Conservation (phyloP, 2,329 filamentous ascomycete species). For the Tricladium varicosporioides region DNA sequence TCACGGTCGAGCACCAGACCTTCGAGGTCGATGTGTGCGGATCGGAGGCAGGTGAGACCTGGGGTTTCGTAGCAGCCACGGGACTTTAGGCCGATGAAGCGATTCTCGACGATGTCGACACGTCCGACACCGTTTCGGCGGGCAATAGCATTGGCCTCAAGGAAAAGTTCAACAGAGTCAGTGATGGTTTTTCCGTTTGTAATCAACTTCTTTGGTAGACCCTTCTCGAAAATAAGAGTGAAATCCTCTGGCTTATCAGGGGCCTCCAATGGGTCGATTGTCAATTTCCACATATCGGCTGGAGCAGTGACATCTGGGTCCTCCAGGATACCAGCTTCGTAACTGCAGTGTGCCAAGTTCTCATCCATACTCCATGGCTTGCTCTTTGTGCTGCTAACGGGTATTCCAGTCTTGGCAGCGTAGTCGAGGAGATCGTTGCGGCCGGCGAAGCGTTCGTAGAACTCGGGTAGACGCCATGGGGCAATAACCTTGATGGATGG, state of each 20-base stretch:
- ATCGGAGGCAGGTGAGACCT: constrained; percentile 33
- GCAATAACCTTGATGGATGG: constrained; percentile 69
- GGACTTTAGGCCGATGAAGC: constrained; percentile 77
- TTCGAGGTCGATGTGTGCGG: constrained; percentile 53
- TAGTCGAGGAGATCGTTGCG: constrained; percentile 73
- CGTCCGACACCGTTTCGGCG: constrained; percentile 72
- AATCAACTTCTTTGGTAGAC: constrained; percentile 67
- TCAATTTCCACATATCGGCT: constrained; percentile 78
- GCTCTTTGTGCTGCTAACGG: constrained; percentile 70
- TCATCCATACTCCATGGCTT: constrained; percentile 68
- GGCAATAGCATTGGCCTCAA: constrained; percentile 68
- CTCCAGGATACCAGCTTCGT: constrained; percentile 77
- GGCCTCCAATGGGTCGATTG: constrained; percentile 64
- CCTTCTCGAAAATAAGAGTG: constrained; percentile 70
- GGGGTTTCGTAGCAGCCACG: constrained; percentile 73
- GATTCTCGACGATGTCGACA: constrained; percentile 81
- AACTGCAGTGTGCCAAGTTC: constrained; percentile 74
- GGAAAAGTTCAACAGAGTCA: constrained; percentile 70
- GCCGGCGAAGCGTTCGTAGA: constrained; percentile 69
- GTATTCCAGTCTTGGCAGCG: constrained; percentile 64
- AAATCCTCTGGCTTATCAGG: constrained; percentile 71
- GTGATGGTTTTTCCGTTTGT: constrained; percentile 58
- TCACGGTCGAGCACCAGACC: constrained; percentile 67
- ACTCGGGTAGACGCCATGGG: constrained; percentile 70
- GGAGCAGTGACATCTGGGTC: constrained; percentile 64